Base-by-base conservation (phyloP, 208 protist genomes). In the Leishmania martiniquensis region DNA sequence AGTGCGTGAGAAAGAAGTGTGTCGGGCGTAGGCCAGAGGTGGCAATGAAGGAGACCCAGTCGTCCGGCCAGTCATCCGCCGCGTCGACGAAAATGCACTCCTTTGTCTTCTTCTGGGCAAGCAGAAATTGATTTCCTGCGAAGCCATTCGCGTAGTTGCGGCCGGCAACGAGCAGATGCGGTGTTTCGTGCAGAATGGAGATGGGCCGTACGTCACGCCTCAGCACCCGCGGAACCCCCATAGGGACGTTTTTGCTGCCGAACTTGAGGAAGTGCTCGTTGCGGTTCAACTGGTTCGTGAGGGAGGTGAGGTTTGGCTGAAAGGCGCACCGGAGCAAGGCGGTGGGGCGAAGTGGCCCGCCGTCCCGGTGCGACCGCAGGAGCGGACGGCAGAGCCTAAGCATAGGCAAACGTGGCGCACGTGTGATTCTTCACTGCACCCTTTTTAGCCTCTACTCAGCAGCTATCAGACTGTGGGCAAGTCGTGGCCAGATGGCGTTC, bases 21-120 rank as follows among this genome's bases (percentile, higher is more conserved):
- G 89, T 94, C 20, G 90, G 85, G 4, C 77, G 89, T 37, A 96
- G 80, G 0, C 78, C 74, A 1, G 93, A 94, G 39, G 86, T 42
- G 62, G 86, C 81, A 69, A 98, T 82, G 70, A 96, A 98, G 32
- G 91, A 82, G 42, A 86, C 89, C 93, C 94, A 98, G 83, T 98
- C 94, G 72, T 98, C 94, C 17, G 91, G 89, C 93, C 94, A 98
- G 85, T 98, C 94, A 77, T 98, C 94, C 25, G 86, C 85, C 47
- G 92, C 92, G 73, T 98, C 94, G 34, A 98, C 82, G 62, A 98
- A 90, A 71, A 98, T 91, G 75, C 88, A 92, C 60, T 88, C 73
- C 70, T 90, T 90, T 34, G 72, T 93, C 52, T 87, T 70, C 72
- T 91, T 92, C 66, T 92, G 90, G 20, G 95, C 83, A 1, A 98